These are phyloP conservation scores for Takashimella koratensis DNA, from an alignment of 1,284 basidiomycete species.

Conservation along the genomic window DNA sequence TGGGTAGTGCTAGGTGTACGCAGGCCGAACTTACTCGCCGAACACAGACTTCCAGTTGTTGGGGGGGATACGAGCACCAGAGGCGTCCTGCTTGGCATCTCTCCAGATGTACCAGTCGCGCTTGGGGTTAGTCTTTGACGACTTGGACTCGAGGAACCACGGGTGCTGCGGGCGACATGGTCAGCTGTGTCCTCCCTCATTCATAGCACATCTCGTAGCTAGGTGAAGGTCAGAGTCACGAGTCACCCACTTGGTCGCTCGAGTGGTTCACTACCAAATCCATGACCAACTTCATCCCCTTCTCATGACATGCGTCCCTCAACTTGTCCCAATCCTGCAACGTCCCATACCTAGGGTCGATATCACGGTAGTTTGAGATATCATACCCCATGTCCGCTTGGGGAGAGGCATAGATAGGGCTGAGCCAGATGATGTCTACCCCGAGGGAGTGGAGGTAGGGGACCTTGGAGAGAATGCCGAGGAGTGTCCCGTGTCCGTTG, in stretches of 20 bases:
- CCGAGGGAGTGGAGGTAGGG: slow-evolving; percentile 69
- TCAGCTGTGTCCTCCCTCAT: no score
- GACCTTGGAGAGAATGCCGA: slow-evolving; percentile 62
- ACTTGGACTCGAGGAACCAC: slow-evolving; percentile 55
- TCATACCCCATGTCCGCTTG: slow-evolving; percentile 52
- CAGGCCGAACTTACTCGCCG: slow-evolving; percentile 23
- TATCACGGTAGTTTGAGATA: slow-evolving; percentile 69
- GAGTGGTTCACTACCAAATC: slow-evolving; percentile 54
- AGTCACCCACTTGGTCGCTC: slow-evolving; percentile 29
- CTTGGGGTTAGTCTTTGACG: slow-evolving; percentile 46
- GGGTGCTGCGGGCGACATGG: slow-evolving; percentile 56
- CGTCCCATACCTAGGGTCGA: slow-evolving; percentile 69
- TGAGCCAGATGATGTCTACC: slow-evolving; percentile 69
- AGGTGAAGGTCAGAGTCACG: no score
- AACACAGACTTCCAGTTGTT: slow-evolving; percentile 53
- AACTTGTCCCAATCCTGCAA: slow-evolving; percentile 50
- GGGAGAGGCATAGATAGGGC: slow-evolving; percentile 68
- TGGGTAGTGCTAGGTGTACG: no score
- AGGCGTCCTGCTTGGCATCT: slow-evolving; percentile 36
- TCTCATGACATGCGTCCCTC: slow-evolving; percentile 39
- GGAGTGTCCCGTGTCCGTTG: slow-evolving; percentile 70
- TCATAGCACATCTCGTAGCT: no score
- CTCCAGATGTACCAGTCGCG: slow-evolving; percentile 53
- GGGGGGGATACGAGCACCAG: slow-evolving; percentile 41
- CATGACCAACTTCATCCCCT: slow-evolving; percentile 50